Conservation (phyloP, 176 grass and related monocot species). For the Oryza punctata region DNA sequence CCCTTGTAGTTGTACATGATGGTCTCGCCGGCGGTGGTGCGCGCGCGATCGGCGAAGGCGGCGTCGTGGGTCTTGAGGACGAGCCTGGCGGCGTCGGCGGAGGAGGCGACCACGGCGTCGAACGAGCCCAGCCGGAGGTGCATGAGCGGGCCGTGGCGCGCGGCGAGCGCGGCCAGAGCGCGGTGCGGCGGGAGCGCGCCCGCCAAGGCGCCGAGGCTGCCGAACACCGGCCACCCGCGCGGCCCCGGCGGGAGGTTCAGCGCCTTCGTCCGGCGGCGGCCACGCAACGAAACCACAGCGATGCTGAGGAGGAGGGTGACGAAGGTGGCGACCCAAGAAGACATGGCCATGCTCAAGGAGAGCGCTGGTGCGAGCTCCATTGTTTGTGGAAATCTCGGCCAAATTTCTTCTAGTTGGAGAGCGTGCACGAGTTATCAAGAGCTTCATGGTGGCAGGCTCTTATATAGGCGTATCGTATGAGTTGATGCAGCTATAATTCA, state of each 20-base stretch:
- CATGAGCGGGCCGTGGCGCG: slow-evolving; percentile 64
- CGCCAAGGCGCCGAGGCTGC: slow-evolving; percentile 44
- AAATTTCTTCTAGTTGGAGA: too few species aligned
- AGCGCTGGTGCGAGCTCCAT: neutral
- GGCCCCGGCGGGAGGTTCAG: slow-evolving; percentile 38
- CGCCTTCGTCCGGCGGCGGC: neutral
- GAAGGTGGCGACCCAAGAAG: neutral
- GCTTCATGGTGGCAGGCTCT: too few species aligned
- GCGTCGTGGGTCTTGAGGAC: slow-evolving; percentile 71
- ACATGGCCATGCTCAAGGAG: neutral
- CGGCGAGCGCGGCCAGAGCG: slow-evolving; percentile 44
- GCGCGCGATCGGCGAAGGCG: slow-evolving; percentile 52
- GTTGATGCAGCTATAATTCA: too few species aligned
- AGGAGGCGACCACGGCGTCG: slow-evolving; percentile 60
- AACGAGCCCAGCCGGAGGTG: slow-evolving; percentile 63
- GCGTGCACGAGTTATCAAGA: too few species aligned
- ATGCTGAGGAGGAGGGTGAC: neutral
- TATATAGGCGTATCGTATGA: too few species aligned
- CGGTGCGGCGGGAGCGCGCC: slow-evolving; percentile 57
- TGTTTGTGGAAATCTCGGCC: too few species aligned
- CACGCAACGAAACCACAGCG: neutral
- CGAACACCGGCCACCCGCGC: slow-evolving; percentile 64
- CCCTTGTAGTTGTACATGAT: slow-evolving; percentile 50
- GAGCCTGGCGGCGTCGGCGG: slow-evolving; percentile 50
- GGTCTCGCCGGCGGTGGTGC: slow-evolving; percentile 50